These are phyloP conservation scores for Amauroascus verrucosus DNA, from an alignment of 2,329 filamentous ascomycete species.

Conservation along the genomic window DNA sequence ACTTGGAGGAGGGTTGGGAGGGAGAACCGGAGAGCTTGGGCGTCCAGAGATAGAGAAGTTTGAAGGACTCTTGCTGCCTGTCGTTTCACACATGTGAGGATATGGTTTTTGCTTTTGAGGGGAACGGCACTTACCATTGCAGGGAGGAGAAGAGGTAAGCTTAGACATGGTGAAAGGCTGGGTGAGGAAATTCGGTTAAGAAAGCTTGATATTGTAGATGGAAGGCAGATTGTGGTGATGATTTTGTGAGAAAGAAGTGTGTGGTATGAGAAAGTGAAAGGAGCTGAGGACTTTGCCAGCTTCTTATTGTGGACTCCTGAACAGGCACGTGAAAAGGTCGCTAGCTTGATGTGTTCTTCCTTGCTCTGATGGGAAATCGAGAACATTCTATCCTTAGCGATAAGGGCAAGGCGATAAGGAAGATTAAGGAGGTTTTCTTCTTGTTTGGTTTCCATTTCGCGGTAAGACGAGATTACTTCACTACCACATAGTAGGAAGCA, in stretches of 20 bases:
- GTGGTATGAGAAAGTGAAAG: neutral
- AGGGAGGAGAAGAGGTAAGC: neutral
- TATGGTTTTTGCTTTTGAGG: neutral
- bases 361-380: neutral
- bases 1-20: slow-evolving; percentile 16
- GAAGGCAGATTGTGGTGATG: neutral
- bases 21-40: slow-evolving; percentile 4
- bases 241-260: neutral
- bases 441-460: neutral
- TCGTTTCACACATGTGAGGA: neutral
- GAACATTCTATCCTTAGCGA: neutral
- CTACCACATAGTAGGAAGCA: neutral
- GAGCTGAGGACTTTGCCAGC: neutral
- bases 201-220: neutral
- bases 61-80: neutral
- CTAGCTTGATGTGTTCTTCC: slow-evolving; percentile 6
- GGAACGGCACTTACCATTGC: neutral
- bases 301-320: slow-evolving; percentile 3
- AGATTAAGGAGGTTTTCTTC: neutral
- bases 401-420: neutral
- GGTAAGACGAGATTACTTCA: neutral
- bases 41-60: slow-evolving; percentile 9
- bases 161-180: slow-evolving; percentile 1
- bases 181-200: neutral
- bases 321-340: slow-evolving; percentile 6